A percentile compares a stretch with the other conserved stretches of the same genome.
Evolutionary conservation across 352 stramenopile genomes (phyloP).

Genomic region (Phytophthora quininea): DNA sequence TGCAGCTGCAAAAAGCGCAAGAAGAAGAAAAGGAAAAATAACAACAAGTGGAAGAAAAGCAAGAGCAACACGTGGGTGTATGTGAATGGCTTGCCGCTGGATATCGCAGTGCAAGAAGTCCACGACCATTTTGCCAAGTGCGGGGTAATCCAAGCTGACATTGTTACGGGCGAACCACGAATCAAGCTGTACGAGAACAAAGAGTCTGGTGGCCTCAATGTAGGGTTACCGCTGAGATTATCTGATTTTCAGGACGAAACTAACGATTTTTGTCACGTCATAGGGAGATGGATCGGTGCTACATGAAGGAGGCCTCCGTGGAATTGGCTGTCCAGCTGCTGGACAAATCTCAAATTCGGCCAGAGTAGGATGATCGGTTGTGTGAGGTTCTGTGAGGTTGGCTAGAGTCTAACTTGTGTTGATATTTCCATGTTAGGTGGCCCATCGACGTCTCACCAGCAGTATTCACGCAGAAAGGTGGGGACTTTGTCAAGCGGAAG

Average conservation of each 20-base stretch:
- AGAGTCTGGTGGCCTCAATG: conserved; percentile 87
- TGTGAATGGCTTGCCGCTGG: conserved; percentile 93
- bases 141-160: conserved; percentile 95
- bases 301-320: conserved; percentile 95
- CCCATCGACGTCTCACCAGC: conserved; percentile 71
- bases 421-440: conserved; percentile 43
- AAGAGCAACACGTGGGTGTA: conserved; percentile 96
- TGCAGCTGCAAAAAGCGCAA: conserved; percentile 53
- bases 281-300: conserved; percentile 95
- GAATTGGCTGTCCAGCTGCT: conserved; percentile 95
- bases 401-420: conserved; percentile 3
- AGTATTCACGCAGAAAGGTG: conserved; percentile 92
- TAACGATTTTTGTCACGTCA: too few relatives aligned
- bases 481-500: conserved; percentile 79
- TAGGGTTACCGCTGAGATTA: conserved; percentile 25
- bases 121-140: conserved; percentile 94
- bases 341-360: conserved; percentile 87
- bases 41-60: conserved; percentile 78
- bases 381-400: conserved; percentile 28
- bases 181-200: conserved; percentile 97
- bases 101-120: conserved; percentile 93
- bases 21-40: conserved; percentile 84
- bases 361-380: conserved; percentile 62
- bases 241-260: too few relatives aligned
- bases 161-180: conserved; percentile 91